These are phyloP conservation scores for Ramularia collo-cygni DNA, from an alignment of 2,329 filamentous ascomycete genomes.

Conservation along the genomic window DNA sequence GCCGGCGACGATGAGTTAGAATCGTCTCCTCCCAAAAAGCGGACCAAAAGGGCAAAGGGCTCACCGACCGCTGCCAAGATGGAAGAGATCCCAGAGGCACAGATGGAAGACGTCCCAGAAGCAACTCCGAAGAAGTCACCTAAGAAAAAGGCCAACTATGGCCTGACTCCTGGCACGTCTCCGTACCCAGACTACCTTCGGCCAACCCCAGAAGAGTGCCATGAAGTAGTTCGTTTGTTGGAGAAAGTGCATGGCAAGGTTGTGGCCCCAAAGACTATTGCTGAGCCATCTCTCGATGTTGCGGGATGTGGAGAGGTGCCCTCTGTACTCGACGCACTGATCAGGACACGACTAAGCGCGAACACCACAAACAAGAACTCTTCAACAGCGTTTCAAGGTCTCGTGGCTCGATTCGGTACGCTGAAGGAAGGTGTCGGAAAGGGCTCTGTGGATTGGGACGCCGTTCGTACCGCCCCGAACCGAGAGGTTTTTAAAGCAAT, in stretches of 20 bases:
- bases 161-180: conserved; percentile 43
- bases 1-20: conserved; percentile 21
- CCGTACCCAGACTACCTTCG: conserved; percentile 62
- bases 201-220: conserved; percentile 63
- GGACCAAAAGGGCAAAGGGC: conserved; percentile 16
- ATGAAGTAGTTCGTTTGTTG: conserved; percentile 61
- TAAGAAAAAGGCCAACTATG: conserved; percentile 39
- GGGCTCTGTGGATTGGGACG: conserved; percentile 69
- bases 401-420: conserved; percentile 59
- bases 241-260: conserved; percentile 59
- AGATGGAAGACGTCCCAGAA: conserved; percentile 3
- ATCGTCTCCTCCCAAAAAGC: conserved; percentile 23
- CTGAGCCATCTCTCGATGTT: conserved; percentile 61
- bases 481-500: conserved; percentile 63
- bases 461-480: conserved; percentile 53
- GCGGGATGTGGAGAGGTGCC: conserved; percentile 65
- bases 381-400: conserved; percentile 57
- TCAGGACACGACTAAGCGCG: conserved; percentile 56
- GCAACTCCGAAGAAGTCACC: conserved; percentile 29
- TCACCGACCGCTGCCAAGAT: conserved; percentile 5
- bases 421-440: conserved; percentile 57
- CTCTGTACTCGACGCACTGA: conserved; percentile 57
- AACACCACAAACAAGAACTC: conserved; percentile 56
- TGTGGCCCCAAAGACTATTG: conserved; percentile 58
- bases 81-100: conserved; percentile 11